phyloP scores from a whole-genome alignment of 371 early-diverging fungal genomes.

The Mortierella sp. region DNA sequence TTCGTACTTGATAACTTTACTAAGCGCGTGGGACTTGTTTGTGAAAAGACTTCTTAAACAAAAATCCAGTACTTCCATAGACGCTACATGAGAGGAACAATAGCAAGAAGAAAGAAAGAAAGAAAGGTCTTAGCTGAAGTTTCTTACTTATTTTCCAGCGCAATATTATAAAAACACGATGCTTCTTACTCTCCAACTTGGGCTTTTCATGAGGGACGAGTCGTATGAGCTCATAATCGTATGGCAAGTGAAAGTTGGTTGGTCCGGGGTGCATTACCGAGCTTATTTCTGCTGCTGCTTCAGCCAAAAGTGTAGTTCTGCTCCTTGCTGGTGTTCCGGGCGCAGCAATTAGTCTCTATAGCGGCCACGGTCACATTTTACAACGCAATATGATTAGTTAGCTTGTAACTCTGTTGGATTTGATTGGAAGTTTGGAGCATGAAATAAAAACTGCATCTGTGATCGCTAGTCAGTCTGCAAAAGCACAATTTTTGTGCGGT shows the following conservation, averaged over 20 bases:
- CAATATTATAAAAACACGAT: not conserved
- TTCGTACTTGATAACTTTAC: conserved; percentile 68
- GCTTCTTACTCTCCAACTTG: conserved; percentile 59
- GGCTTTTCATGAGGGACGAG: conserved; percentile 61
- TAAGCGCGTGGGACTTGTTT: conserved; percentile 56
- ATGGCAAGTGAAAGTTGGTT: conserved; percentile 30
- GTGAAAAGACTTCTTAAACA: conserved; percentile 68
- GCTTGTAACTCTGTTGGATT: not conserved
- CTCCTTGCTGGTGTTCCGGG: conserved; percentile 33
- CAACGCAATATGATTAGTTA: not conserved
- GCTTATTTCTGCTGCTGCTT: conserved; percentile 42
- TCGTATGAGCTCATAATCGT: conserved; percentile 62
- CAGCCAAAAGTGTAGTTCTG: conserved; percentile 24
- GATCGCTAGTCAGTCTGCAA: too few relatives aligned
- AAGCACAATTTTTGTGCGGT: not conserved
- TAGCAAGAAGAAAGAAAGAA: not conserved
- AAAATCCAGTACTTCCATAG: conserved; percentile 71
- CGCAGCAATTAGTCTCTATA: conserved; percentile 26
- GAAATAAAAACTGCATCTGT: not conserved
- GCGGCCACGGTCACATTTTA: not conserved
- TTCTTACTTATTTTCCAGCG: not conserved
- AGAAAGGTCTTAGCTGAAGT: not conserved
- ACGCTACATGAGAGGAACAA: too few relatives aligned
- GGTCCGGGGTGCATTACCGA: conserved; percentile 27
- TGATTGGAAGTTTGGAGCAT: not conserved